Percentiles rank a stretch among this genome's conserved stretches.
phyloP scores from a whole-genome alignment of 2,329 filamentous ascomycete genomes.

The Tolypocladium ophioglossoides region DNA sequence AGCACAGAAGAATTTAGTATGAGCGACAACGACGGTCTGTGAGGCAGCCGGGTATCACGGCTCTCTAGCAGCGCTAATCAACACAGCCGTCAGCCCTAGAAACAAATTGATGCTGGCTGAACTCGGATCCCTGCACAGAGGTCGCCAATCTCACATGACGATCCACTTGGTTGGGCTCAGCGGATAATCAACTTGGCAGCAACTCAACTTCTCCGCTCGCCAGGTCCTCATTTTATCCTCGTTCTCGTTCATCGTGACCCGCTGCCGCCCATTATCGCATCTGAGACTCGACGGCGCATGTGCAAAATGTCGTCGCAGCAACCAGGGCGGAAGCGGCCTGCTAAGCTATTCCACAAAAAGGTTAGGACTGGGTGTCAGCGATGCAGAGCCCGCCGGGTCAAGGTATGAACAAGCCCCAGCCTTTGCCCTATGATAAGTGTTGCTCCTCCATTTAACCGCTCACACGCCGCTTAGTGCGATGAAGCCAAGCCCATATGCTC shows the following conservation, averaged over 20 bases:
- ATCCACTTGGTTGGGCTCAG: neutral
- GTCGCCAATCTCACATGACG: too few species aligned
- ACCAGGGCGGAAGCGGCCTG: constrained; percentile 1
- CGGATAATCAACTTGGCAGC: neutral
- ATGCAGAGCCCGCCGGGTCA: constrained; percentile 12
- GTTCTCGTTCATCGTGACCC: neutral
- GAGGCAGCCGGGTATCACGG: too few species aligned
- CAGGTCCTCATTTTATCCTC: neutral
- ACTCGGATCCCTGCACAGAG: too few species aligned
- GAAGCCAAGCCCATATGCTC: neutral
- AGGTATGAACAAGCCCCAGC: constrained; percentile 2
- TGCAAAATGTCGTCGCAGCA: neutral
- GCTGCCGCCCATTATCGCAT: neutral
- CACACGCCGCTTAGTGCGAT: neutral
- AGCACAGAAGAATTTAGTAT: too few species aligned
- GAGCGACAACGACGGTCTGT: too few species aligned
- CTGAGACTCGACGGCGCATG: neutral
- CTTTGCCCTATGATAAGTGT: neutral
- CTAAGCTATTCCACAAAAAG: constrained; percentile 15
- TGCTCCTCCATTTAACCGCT: neutral
- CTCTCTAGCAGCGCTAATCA: too few species aligned
- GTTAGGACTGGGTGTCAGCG: constrained; percentile 11
- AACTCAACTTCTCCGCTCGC: neutral
- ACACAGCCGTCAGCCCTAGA: too few species aligned
- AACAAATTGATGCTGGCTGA: too few species aligned